Conservation (phyloP, 164 flowering plant species). For the Buxus sempervirens region DNA sequence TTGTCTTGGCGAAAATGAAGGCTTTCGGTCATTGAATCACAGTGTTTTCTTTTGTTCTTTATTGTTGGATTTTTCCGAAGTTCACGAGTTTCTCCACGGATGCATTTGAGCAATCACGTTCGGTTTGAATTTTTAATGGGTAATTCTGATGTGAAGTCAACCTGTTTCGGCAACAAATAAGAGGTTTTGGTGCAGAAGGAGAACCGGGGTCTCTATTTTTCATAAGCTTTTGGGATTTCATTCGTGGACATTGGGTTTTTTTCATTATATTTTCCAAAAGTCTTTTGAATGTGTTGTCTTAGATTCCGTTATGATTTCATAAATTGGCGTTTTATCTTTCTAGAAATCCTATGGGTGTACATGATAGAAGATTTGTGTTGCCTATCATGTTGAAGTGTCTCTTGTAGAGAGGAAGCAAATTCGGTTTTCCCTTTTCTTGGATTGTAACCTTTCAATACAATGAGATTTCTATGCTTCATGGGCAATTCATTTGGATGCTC, state of each 20-base stretch:
- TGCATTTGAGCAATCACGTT: conserved; percentile 1
- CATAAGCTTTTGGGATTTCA: background rate
- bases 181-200: background rate
- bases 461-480: conserved; percentile 59
- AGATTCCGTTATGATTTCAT: conserved; percentile 10
- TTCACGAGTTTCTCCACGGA: conserved; percentile 22
- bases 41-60: conserved; percentile 7
- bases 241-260: conserved; percentile 15
- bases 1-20: background rate
- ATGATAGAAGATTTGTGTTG: background rate
- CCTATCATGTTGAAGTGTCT: background rate
- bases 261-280: conserved; percentile 15
- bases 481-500: conserved; percentile 96
- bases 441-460: conserved; percentile 16
- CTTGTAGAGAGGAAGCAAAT: background rate
- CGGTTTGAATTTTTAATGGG: conserved; percentile 6
- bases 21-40: background rate
- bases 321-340: background rate
- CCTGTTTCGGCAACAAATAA: conserved; percentile 13
- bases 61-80: conserved; percentile 18
- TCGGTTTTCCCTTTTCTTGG: background rate
- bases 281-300: conserved; percentile 2
- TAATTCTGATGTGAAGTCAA: conserved; percentile 17
- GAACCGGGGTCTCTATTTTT: background rate
- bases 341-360: background rate